These are phyloP conservation scores for Vitis riparia DNA, from an alignment of 164 flowering plant species.

Conservation along the genomic window DNA sequence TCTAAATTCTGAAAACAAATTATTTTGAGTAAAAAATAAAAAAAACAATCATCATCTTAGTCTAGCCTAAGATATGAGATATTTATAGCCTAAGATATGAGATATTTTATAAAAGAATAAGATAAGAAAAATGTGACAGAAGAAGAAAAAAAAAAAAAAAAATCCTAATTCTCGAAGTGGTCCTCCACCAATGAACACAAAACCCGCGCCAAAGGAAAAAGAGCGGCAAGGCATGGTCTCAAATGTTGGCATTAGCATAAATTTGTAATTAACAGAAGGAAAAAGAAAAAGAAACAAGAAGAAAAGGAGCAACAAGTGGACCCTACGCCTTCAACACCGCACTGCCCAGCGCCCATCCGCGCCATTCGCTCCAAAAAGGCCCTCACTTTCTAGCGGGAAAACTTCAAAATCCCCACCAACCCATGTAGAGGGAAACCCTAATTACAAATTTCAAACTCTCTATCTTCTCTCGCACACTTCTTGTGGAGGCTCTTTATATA, in stretches of 20 bases:
- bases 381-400: conserved; percentile 21
- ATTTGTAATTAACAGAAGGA: too few relatives aligned
- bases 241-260: too few relatives aligned
- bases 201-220: not conserved
- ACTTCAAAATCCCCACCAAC: conserved; percentile 5
- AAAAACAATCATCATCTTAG: too few relatives aligned
- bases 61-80: too few relatives aligned
- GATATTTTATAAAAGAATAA: not conserved
- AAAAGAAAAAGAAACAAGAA: not conserved
- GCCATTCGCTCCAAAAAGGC: not conserved
- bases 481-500: too few relatives aligned
- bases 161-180: not conserved
- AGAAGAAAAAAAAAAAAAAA: not conserved
- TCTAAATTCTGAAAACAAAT: too few relatives aligned
- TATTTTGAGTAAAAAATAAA: too few relatives aligned
- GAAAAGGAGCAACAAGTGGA: too few relatives aligned
- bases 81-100: too few relatives aligned
- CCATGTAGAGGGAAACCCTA: conserved; percentile 8
- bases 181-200: not conserved
- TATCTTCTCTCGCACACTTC: not conserved
- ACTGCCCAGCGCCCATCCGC: too few relatives aligned
- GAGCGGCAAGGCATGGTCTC: too few relatives aligned
- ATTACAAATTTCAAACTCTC: conserved; percentile 9
- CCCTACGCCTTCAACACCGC: too few relatives aligned
- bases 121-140: not conserved